Conservation (phyloP, 2,329 filamentous ascomycete species). For the Didymella arachidicola region DNA sequence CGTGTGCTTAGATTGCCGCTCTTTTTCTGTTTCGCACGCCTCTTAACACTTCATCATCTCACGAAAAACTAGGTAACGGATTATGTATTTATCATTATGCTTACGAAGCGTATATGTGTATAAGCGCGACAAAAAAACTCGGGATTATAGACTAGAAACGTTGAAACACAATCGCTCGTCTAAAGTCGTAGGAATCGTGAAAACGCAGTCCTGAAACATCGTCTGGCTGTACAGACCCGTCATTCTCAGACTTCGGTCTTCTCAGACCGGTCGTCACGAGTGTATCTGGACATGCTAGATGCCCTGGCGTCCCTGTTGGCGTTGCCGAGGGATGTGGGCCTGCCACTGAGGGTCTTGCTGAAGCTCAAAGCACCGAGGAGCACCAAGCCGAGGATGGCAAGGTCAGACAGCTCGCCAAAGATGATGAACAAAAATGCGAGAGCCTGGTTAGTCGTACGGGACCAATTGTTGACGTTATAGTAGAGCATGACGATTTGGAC, state of each 20-base stretch:
- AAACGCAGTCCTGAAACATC: background rate
- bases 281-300: slow-evolving; percentile 15
- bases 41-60: too few relatives aligned
- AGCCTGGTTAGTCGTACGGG: slow-evolving; percentile 29
- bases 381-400: slow-evolving; percentile 23
- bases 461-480: slow-evolving; percentile 23
- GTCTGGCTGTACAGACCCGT: background rate
- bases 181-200: background rate
- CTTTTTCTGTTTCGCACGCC: background rate
- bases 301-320: slow-evolving; percentile 16
- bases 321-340: slow-evolving; percentile 4
- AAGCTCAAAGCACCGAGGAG: slow-evolving; percentile 26
- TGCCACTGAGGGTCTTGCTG: slow-evolving; percentile 19
- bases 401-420: slow-evolving; percentile 26
- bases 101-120: background rate
- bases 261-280: slow-evolving; percentile 10
- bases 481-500: slow-evolving; percentile 28
- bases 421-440: slow-evolving; percentile 34
- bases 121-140: too few relatives aligned
- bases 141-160: too few relatives aligned
- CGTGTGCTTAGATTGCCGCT: background rate
- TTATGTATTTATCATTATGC: background rate
- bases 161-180: background rate
- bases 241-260: slow-evolving; percentile 7
- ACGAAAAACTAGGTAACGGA: background rate